phyloP scores from a whole-genome alignment of 192 early-diverging fungal genomes.

The Backusella tuberculispora region DNA sequence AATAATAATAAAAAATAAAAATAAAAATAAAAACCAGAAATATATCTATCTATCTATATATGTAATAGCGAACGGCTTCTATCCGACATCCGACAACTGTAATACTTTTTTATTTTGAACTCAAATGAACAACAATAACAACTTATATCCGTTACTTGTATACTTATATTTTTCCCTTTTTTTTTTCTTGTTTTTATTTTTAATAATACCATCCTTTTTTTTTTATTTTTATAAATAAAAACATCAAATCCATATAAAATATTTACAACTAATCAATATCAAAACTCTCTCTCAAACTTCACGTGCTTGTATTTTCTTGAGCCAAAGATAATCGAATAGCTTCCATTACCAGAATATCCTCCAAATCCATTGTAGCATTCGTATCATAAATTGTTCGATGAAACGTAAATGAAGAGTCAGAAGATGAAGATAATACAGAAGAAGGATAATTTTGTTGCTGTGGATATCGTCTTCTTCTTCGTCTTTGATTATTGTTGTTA shows the following conservation, averaged over 20 bases:
- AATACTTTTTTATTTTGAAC: not conserved
- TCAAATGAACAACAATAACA: too few relatives aligned
- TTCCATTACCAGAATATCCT: conserved; percentile 33
- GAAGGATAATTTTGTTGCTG: not conserved
- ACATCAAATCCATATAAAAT: too few relatives aligned
- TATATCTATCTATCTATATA: too few relatives aligned
- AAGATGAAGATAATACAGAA: not conserved
- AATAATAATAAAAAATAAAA: conserved; percentile 1
- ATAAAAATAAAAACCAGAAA: not conserved
- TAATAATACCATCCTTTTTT: not conserved
- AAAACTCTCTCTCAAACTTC: too few relatives aligned
- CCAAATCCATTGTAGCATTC: conserved; percentile 27
- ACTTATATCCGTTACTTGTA: not conserved
- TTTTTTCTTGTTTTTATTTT: not conserved
- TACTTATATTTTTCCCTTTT: not conserved
- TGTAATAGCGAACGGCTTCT: not conserved
- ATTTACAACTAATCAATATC: too few relatives aligned
- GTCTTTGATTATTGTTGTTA: not conserved
- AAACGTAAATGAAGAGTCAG: not conserved
- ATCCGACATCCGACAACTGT: conserved; percentile 18
- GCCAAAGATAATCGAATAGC: conserved; percentile 30
- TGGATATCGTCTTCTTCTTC: not conserved
- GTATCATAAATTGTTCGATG: conserved; percentile 10
- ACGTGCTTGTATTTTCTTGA: not conserved
- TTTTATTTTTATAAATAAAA: not conserved